Base-by-base conservation (phyloP, 1,139 yeast species). In the Lodderomyces theae region DNA sequence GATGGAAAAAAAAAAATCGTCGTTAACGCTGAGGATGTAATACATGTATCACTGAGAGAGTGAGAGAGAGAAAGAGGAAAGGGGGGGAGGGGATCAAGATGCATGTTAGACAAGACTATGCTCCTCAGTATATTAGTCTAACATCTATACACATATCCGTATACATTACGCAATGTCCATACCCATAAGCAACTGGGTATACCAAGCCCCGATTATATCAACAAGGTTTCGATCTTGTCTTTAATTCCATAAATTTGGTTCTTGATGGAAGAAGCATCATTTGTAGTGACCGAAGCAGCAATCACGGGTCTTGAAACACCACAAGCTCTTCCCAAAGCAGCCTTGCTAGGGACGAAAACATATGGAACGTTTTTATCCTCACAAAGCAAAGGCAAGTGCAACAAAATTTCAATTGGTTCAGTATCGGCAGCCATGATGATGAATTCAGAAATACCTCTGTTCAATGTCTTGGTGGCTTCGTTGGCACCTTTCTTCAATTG, bases 391-490 rank as follows among this genome's bases (percentile, higher is more conserved):
- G 99, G 99, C 69, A 94, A 80, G 70, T 94, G 98, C 69, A 94
- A 82, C 66, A 94, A 84, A 69, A 94, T 92, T 77, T 94, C 98
- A 63, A 94, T 90, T 59, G 99, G 99, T 72, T 92, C 96, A 58
- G 98, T 88, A 68, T 94, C 98, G 58, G 98, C 99, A 57, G 98
- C 98, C 97, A 94, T 89, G 74, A 94, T 88, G 72, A 94, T 90
- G 80, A 94, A 92, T 76, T 92, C 98, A 58, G 97, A 86, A 63
- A 94, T 92, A 82, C 98, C 98, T 79, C 98, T 88, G 86, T 94
- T 92, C 74, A 92, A 82, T 59, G 98, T 92, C 80, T 94, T 92
- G 76, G 98, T 94, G 59, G 98, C 96, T 76, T 92, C 99, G 70
- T 94, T 92, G 54, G 98, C 98, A 71, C 99, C 99, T 74, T 92